These are phyloP conservation scores for Tylopilus subfusipes DNA, from an alignment of 768 basidiomycete species.

Conservation along the genomic window DNA sequence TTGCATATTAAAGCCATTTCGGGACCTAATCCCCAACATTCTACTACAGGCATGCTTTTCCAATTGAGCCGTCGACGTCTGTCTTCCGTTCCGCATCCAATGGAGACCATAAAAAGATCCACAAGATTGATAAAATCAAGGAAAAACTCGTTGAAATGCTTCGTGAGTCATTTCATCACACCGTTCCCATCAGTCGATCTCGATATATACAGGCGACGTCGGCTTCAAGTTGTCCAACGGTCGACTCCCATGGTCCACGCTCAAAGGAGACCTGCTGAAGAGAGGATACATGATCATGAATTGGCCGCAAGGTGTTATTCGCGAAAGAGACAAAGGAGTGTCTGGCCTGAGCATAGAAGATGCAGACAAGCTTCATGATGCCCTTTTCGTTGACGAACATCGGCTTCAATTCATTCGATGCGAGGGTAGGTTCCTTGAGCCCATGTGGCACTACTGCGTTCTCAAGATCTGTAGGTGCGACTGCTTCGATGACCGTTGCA, in stretches of 20 bases:
- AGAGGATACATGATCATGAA: slow-evolving; percentile 3
- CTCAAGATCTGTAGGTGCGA: too few relatives aligned
- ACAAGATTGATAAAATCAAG: slow-evolving; percentile 3
- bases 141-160: slow-evolving; percentile 5
- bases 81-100: neutral
- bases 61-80: neutral
- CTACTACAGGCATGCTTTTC: neutral
- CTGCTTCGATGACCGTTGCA: too few relatives aligned
- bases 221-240: neutral
- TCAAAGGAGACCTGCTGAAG: neutral
- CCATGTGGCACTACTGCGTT: too few relatives aligned
- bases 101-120: neutral
- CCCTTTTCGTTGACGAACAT: slow-evolving; percentile 3
- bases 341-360: neutral
- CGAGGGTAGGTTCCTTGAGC: neutral
- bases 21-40: neutral
- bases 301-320: slow-evolving; percentile 3
- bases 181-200: neutral
- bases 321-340: neutral
- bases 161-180: neutral
- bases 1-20: neutral
- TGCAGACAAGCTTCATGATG: slow-evolving; percentile 2
- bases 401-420: neutral
- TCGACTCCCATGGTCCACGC: slow-evolving; percentile 1
- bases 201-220: neutral